A percentile compares a stretch with the other conserved stretches of the same genome.
phyloP scores from a whole-genome alignment of 257 asterid genomes.

The Paraleonurus japonicus region DNA sequence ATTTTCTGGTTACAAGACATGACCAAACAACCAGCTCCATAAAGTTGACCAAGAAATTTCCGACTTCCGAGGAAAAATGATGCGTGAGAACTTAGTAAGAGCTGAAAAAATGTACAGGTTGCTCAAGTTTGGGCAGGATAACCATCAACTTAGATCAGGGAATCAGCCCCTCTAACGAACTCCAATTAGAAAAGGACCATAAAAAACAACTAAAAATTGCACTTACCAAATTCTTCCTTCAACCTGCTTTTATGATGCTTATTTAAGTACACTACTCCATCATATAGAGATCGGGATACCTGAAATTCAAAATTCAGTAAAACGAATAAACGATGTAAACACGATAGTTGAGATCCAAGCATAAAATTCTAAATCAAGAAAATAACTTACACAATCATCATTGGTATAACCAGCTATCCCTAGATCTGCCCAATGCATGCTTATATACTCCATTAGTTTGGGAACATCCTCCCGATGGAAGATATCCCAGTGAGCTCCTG shows the following conservation, averaged over 20 bases:
- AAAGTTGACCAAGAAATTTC: background rate
- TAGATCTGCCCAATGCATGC: constrained; percentile 52
- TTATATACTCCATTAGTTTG: constrained; percentile 60
- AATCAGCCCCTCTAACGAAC: constrained; percentile 16
- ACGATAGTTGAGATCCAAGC: constrained; percentile 15
- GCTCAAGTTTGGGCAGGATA: background rate
- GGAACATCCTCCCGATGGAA: constrained; percentile 84
- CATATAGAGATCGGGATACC: constrained; percentile 69
- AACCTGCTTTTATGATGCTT: constrained; percentile 66
- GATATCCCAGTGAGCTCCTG: constrained; percentile 92
- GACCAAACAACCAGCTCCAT: background rate
- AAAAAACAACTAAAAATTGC: constrained; percentile 10
- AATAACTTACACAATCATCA: constrained; percentile 46
- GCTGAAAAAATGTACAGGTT: background rate
- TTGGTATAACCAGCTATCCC: constrained; percentile 34
- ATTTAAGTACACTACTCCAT: constrained; percentile 63
- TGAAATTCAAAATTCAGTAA: constrained; percentile 33
- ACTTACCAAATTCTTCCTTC: constrained; percentile 88
- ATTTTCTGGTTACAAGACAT: too few species aligned
- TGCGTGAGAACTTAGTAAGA: background rate
- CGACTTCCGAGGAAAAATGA: background rate
- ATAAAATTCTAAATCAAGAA: constrained; percentile 20
- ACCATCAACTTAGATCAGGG: background rate
- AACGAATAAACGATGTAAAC: constrained; percentile 25
- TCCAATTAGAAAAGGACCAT: background rate